Conservation (phyloP, 1,139 yeast species). For the Geotrichum siamense region DNA sequence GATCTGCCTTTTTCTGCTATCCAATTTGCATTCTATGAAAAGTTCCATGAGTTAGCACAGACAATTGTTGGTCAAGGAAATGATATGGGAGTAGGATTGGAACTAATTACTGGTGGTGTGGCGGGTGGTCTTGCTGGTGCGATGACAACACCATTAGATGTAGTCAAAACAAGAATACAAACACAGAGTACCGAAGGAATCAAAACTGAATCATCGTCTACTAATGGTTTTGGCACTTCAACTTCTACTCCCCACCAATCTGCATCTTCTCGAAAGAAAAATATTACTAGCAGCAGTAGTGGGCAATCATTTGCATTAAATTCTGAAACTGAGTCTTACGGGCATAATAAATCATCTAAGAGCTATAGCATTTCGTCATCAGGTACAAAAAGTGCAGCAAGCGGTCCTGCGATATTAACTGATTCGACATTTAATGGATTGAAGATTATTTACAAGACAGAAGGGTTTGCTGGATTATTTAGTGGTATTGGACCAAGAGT, state of each 20-base stretch:
- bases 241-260: conserved; percentile 18
- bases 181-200: conserved; percentile 43
- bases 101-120: conserved; percentile 80
- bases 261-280: conserved; percentile 13
- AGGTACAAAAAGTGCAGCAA: conserved; percentile 28
- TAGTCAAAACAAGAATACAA: conserved; percentile 87
- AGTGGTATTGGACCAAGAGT: conserved; percentile 95
- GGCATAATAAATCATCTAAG: conserved; percentile 13
- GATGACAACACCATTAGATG: conserved; percentile 79
- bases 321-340: conserved; percentile 5
- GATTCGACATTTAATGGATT: conserved; percentile 60
- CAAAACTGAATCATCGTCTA: conserved; percentile 19
- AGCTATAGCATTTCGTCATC: conserved; percentile 19
- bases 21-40: conserved; percentile 92
- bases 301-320: conserved; percentile 19
- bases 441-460: conserved; percentile 56
- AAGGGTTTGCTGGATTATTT: conserved; percentile 75
- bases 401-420: conserved; percentile 34
- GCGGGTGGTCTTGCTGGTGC: conserved; percentile 97
- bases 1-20: conserved; percentile 93
- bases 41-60: conserved; percentile 43
- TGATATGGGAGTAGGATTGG: conserved; percentile 50
- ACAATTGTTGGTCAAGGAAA: conserved; percentile 28
- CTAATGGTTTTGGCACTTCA: too few species aligned
- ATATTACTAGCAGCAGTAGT: conserved; percentile 13